Conservation (phyloP, 73 alveolate genomes). For the Stentor coeruleus region DNA sequence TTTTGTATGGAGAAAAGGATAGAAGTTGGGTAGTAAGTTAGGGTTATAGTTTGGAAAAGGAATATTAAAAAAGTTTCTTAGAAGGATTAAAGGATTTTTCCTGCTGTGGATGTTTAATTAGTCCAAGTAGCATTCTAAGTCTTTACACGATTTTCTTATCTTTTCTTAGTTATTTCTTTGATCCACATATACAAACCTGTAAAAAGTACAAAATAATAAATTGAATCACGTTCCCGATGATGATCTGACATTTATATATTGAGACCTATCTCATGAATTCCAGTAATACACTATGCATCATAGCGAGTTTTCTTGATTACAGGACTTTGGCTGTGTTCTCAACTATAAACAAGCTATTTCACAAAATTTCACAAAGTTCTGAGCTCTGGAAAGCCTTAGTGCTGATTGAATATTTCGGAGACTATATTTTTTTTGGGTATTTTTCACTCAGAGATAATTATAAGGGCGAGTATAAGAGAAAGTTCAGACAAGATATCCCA, state of each 20-base stretch:
- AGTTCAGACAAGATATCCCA: background rate
- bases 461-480: background rate
- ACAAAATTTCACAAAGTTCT: background rate
- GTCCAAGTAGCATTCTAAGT: too few relatives aligned
- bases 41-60: too few relatives aligned
- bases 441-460: background rate
- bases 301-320: background rate
- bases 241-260: conserved; percentile 1
- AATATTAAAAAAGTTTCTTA: too few relatives aligned
- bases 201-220: too few relatives aligned
- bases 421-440: background rate
- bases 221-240: background rate
- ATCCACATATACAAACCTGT: too few relatives aligned
- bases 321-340: background rate
- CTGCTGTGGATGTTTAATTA: too few relatives aligned
- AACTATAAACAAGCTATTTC: background rate
- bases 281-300: background rate
- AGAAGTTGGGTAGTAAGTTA: too few relatives aligned
- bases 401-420: background rate
- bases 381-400: background rate
- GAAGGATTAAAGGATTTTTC: too few relatives aligned
- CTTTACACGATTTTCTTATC: too few relatives aligned
- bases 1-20: too few relatives aligned
- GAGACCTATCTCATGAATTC: background rate
- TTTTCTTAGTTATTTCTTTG: too few relatives aligned